phyloP scores from a whole-genome alignment of 2,329 filamentous ascomycete genomes.

The Colletotrichum liriopes region DNA sequence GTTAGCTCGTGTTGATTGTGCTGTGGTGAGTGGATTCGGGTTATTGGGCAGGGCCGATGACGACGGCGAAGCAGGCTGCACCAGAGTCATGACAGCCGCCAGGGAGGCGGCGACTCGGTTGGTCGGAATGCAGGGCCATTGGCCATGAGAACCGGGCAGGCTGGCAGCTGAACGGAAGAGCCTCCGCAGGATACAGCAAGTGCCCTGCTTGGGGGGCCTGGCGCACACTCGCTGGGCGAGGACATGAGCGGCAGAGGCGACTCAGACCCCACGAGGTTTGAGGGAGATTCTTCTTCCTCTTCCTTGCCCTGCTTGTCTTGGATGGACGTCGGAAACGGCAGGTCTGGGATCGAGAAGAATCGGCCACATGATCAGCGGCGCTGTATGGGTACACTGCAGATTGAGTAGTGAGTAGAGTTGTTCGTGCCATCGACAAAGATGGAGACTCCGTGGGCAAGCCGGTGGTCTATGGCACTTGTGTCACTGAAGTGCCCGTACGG shows the following conservation, averaged over 20 bases:
- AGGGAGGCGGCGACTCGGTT: slow-evolving; percentile 9
- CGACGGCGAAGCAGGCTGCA: slow-evolving; percentile 29
- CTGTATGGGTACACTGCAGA: not conserved
- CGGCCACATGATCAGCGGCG: not conserved
- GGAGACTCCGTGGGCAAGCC: not conserved
- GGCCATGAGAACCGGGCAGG: not conserved
- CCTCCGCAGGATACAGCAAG: not conserved
- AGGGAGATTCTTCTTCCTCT: slow-evolving; percentile 7
- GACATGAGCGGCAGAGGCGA: slow-evolving; percentile 8
- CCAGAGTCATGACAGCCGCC: slow-evolving; percentile 22
- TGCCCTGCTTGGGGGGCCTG: not conserved
- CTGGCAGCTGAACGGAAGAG: not conserved
- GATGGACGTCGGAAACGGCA: not conserved
- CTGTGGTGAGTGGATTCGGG: not conserved
- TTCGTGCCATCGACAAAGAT: not conserved
- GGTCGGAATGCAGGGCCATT: not conserved
- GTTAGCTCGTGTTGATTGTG: not conserved
- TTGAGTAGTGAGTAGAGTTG: slow-evolving; percentile 5
- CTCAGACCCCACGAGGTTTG: slow-evolving; percentile 27
- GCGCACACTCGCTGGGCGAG: not conserved
- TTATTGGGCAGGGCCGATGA: slow-evolving; percentile 8
- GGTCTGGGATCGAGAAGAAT: not conserved
- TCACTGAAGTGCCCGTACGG: not conserved
- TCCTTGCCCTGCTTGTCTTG: not conserved
- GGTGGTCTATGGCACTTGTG: no score